Conservation (phyloP, 2,329 filamentous ascomycete species). For the Ceratocystis alfenasii region DNA sequence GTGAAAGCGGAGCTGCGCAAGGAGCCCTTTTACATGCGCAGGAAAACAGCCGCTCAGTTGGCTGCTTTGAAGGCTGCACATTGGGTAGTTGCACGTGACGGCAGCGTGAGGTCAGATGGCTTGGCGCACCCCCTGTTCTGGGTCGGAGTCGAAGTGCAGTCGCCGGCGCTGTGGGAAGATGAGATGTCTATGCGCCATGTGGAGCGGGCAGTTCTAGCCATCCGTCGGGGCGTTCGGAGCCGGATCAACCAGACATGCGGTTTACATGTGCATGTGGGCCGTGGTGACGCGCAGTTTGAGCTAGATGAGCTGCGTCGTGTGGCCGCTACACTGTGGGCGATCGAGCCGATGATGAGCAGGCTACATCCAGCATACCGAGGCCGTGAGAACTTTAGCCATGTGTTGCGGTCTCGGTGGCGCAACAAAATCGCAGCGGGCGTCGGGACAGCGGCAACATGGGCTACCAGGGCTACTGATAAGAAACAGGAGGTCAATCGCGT, state of each 20-base stretch:
- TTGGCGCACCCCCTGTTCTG: slow-evolving; percentile 21
- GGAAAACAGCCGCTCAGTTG: background rate
- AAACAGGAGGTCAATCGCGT: background rate
- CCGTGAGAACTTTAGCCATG: slow-evolving; percentile 14
- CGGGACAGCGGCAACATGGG: background rate
- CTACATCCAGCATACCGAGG: slow-evolving; percentile 30
- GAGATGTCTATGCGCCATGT: slow-evolving; percentile 27
- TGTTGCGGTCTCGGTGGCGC: background rate
- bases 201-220: slow-evolving; percentile 27
- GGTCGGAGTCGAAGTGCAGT: slow-evolving; percentile 28
- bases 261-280: slow-evolving; percentile 32
- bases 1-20: background rate
- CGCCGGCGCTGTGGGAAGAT: slow-evolving; percentile 29
- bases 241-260: slow-evolving; percentile 30
- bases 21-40: background rate
- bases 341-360: slow-evolving; percentile 30
- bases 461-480: background rate
- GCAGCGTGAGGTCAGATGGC: slow-evolving; percentile 1
- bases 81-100: slow-evolving; percentile 11
- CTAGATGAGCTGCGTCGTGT: slow-evolving; percentile 27
- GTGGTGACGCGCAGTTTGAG: slow-evolving; percentile 28
- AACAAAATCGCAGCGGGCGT: slow-evolving; percentile 2
- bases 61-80: background rate
- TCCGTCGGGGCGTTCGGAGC: slow-evolving; percentile 28
- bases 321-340: slow-evolving; percentile 30